Conservation (phyloP, 768 basidiomycete genomes). For the Cystobasidium tubakii region DNA sequence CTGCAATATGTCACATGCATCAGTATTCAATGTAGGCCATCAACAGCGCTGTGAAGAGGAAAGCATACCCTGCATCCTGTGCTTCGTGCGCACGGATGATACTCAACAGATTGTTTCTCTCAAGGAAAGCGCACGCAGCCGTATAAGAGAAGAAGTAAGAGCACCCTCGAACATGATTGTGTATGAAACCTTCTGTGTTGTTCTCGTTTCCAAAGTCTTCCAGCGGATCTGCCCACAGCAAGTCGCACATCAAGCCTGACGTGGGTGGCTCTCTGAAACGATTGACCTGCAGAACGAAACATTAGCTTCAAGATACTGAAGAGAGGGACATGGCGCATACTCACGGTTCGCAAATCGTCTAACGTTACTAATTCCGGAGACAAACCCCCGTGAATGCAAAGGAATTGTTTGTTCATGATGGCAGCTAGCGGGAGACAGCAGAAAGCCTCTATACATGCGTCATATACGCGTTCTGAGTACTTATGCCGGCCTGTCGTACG, state of each 20-base stretch:
- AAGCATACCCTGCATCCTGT: conserved; percentile 85
- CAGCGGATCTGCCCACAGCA: conserved; percentile 95
- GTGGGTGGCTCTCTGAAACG: conserved; percentile 98
- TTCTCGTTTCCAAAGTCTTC: conserved; percentile 97
- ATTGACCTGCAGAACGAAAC: conserved; percentile 62
- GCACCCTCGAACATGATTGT: conserved; percentile 95
- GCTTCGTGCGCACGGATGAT: conserved; percentile 98
- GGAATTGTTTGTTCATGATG: conserved; percentile 98
- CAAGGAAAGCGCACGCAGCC: conserved; percentile 93
- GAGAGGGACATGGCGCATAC: conserved; percentile 46
- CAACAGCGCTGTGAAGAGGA: background rate
- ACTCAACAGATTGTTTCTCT: conserved; percentile 89
- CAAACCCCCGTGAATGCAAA: conserved; percentile 95
- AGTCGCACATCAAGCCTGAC: conserved; percentile 95
- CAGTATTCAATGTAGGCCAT: background rate
- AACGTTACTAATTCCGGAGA: conserved; percentile 92
- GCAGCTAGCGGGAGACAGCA: conserved; percentile 91
- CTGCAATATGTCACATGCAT: conserved; percentile 31
- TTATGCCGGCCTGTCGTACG: conserved; percentile 79
- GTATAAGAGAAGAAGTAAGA: conserved; percentile 97
- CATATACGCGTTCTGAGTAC: conserved; percentile 92
- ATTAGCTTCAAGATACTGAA: background rate
- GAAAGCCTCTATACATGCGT: conserved; percentile 97
- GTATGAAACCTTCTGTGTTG: conserved; percentile 79
- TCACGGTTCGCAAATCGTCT: conserved; percentile 81